These are phyloP conservation scores for Pyrrhoderma noxium DNA, from an alignment of 1,284 basidiomycete genomes.

Conservation along the genomic window DNA sequence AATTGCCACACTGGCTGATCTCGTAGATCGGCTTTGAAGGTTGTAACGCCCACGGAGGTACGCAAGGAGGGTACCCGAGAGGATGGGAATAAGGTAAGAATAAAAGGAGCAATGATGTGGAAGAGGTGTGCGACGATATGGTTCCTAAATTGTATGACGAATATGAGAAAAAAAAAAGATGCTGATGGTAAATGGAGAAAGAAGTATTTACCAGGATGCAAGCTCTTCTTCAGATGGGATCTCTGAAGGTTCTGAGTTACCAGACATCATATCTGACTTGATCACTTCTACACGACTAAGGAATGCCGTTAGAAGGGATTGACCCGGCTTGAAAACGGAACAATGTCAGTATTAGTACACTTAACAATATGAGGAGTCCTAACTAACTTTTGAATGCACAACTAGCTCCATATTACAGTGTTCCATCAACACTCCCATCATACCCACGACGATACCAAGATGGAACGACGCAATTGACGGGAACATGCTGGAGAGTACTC, in stretches of 20 bases:
- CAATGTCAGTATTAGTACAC: slow-evolving; percentile 1
- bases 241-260: slow-evolving; percentile 44
- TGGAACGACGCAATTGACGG: slow-evolving; percentile 73
- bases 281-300: slow-evolving; percentile 89
- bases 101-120: slow-evolving; percentile 65
- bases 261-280: slow-evolving; percentile 56
- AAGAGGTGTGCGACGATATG: slow-evolving; percentile 82
- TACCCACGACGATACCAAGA: slow-evolving; percentile 79
- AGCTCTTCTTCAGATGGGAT: slow-evolving; percentile 66
- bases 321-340: slow-evolving; percentile 62
- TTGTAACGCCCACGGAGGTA: slow-evolving; percentile 26
- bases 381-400: slow-evolving; percentile 67
- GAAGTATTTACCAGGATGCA: slow-evolving; percentile 70
- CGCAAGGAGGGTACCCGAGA: slow-evolving; percentile 58
- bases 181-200: neutral
- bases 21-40: slow-evolving; percentile 53
- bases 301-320: slow-evolving; percentile 89
- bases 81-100: slow-evolving; percentile 85
- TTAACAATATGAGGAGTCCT: neutral
- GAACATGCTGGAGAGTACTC: slow-evolving; percentile 82
- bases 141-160: slow-evolving; percentile 44
- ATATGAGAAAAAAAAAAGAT: slow-evolving; percentile 19
- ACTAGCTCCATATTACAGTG: slow-evolving; percentile 71
- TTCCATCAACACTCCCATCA: slow-evolving; percentile 81
- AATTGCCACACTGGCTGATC: slow-evolving; percentile 94